These are phyloP conservation scores for Pleurotus cornucopiae DNA, from an alignment of 768 basidiomycete genomes.

Conservation along the genomic window DNA sequence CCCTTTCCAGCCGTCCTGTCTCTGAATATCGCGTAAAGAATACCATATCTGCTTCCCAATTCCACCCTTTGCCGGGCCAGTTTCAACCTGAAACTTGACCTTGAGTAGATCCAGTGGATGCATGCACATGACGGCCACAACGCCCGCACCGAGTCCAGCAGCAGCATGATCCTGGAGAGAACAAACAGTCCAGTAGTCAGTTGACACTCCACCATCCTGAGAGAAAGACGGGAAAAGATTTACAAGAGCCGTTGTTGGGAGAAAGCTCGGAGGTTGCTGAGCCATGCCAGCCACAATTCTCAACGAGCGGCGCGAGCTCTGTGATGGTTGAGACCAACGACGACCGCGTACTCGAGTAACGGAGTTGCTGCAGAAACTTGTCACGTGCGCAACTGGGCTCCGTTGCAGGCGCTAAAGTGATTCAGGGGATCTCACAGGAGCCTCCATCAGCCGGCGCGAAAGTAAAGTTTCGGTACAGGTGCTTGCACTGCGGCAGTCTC, in stretches of 20 bases:
- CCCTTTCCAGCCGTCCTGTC: slow-evolving; percentile 73
- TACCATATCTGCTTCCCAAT: slow-evolving; percentile 73
- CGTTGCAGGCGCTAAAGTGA: no score
- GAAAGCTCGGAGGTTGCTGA: slow-evolving; percentile 46
- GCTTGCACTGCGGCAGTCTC: no score
- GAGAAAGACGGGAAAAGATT: slow-evolving; percentile 11
- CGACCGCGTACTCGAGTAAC: background rate
- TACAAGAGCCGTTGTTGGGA: slow-evolving; percentile 46
- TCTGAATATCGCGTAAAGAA: slow-evolving; percentile 70
- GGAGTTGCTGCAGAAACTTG: no score
- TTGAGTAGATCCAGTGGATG: slow-evolving; percentile 97
- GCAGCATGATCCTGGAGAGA: slow-evolving; percentile 82
- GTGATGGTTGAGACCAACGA: background rate
- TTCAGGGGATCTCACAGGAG: no score
- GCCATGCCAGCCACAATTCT: slow-evolving; percentile 25
- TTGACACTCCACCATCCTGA: background rate
- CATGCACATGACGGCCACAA: slow-evolving; percentile 91
- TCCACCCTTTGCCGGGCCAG: slow-evolving; percentile 53
- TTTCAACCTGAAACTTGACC: slow-evolving; percentile 88
- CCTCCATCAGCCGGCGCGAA: no score
- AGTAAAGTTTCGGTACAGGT: no score
- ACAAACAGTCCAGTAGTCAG: no score
- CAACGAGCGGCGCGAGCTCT: background rate
- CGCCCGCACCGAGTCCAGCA: slow-evolving; percentile 90
- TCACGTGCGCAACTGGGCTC: no score